A percentile compares a stretch with the other conserved stretches of the same genome.
Conservation (phyloP, 805 yeast genomes). For the Lachancea kluyveri region DNA sequence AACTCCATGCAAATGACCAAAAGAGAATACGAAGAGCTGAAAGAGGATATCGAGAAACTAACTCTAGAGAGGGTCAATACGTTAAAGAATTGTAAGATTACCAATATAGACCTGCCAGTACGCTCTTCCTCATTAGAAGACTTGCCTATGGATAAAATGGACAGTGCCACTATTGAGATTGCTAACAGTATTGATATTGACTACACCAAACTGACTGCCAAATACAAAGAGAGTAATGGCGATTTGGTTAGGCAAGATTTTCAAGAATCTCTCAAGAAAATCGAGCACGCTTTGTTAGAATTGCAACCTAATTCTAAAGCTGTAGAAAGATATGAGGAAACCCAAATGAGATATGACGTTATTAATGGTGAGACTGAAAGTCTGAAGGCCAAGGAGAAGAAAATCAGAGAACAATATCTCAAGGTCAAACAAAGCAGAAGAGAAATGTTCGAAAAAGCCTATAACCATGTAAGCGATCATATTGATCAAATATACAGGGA, state of each 20-base stretch:
- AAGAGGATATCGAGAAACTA: constrained; percentile 48
- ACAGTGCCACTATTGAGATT: constrained; percentile 32
- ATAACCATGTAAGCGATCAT: constrained; percentile 62
- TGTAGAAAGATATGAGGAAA: constrained; percentile 64
- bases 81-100: constrained; percentile 69
- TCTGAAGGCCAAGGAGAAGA: constrained; percentile 56
- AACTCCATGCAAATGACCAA: constrained; percentile 21
- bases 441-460: constrained; percentile 62
- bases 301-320: constrained; percentile 83
- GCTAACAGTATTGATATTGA: constrained; percentile 50
- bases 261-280: constrained; percentile 34
- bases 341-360: constrained; percentile 50
- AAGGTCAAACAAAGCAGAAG: constrained; percentile 54
- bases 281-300: constrained; percentile 28
- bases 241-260: constrained; percentile 30
- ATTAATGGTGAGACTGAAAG: constrained; percentile 59
- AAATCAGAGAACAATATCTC: constrained; percentile 49
- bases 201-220: constrained; percentile 40
- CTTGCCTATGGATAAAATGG: constrained; percentile 53
- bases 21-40: constrained; percentile 35
- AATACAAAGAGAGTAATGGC: constrained; percentile 34
- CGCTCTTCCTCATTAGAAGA: constrained; percentile 52
- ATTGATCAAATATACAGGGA: constrained; percentile 82
- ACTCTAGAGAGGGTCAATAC: constrained; percentile 52
- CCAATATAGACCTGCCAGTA: constrained; percentile 59